Percentiles rank a stretch among this genome's conserved stretches.
Evolutionary conservation across 768 basidiomycete species (phyloP).

Genomic region (Suillus fuscotomentosus): DNA sequence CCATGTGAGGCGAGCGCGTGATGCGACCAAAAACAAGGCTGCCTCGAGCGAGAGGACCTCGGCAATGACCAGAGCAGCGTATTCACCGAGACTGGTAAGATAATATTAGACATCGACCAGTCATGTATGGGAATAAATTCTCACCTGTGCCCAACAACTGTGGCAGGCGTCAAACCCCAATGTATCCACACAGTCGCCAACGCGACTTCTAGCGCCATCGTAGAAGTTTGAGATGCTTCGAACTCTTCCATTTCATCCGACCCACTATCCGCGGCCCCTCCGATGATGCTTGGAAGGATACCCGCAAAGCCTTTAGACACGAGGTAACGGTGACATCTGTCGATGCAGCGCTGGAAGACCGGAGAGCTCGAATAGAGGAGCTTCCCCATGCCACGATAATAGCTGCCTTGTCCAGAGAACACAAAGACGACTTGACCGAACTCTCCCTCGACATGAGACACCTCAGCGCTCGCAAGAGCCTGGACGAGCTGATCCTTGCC

Average conservation of each 20-base stretch:
- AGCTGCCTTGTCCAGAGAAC: slow-evolving; percentile 73
- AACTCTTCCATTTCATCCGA: slow-evolving; percentile 35
- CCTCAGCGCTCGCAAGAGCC: slow-evolving; percentile 37
- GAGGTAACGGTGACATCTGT: slow-evolving; percentile 57
- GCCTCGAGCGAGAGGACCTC: slow-evolving; percentile 55
- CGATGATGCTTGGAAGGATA: slow-evolving; percentile 42
- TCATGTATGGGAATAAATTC: slow-evolving; percentile 11
- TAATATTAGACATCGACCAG: neutral
- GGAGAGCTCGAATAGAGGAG: slow-evolving; percentile 49
- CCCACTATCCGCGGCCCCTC: slow-evolving; percentile 21
- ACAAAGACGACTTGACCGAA: slow-evolving; percentile 53
- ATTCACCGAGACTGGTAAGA: slow-evolving; percentile 65
- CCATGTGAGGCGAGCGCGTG: slow-evolving; percentile 56
- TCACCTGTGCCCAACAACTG: slow-evolving; percentile 73
- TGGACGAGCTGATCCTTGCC: slow-evolving; percentile 45
- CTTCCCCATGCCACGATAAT: slow-evolving; percentile 64
- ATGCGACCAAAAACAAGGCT: slow-evolving; percentile 57
- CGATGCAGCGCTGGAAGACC: slow-evolving; percentile 50
- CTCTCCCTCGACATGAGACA: slow-evolving; percentile 28
- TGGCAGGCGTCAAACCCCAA: slow-evolving; percentile 64
- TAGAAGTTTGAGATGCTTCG: slow-evolving; percentile 50
- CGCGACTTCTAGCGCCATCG: slow-evolving; percentile 63
- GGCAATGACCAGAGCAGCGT: slow-evolving; percentile 65
- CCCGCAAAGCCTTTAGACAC: slow-evolving; percentile 48
- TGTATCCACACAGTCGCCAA: slow-evolving; percentile 63